These are phyloP conservation scores for Xylariaceae sp. DNA, from an alignment of 2,329 filamentous ascomycete genomes.

Conservation along the genomic window DNA sequence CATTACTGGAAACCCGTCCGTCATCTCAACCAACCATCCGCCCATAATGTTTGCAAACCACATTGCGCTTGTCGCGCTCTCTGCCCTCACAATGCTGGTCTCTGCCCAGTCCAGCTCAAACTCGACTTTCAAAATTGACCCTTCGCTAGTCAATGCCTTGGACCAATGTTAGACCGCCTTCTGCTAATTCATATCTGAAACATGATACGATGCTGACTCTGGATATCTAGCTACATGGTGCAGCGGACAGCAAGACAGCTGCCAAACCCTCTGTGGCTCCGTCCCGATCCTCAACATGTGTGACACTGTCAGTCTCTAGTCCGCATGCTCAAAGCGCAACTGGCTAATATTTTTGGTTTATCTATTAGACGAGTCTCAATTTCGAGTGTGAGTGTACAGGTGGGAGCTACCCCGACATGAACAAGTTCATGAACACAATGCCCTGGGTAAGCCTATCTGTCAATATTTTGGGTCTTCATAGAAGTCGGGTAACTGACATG, in stretches of 20 bases:
- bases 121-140: constrained; percentile 55
- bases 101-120: constrained; percentile 49
- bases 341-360: constrained; percentile 5
- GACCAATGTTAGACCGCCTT: constrained; percentile 48
- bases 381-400: constrained; percentile 60
- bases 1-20: neutral
- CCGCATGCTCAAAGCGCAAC: neutral
- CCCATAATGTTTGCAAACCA: constrained; percentile 42
- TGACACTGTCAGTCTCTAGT: constrained; percentile 48
- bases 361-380: constrained; percentile 43
- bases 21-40: constrained; percentile 9
- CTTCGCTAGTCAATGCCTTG: constrained; percentile 38
- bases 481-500: constrained; percentile 24
- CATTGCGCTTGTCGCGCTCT: constrained; percentile 52
- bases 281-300: constrained; percentile 45
- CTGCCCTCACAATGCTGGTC: constrained; percentile 50
- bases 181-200: neutral
- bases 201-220: constrained; percentile 29
- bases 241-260: constrained; percentile 57
- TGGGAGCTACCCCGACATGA: constrained; percentile 56
- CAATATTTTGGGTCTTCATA: neutral
- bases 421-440: constrained; percentile 61
- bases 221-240: constrained; percentile 55
- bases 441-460: constrained; percentile 38
- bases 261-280: constrained; percentile 54